Percentiles rank a stretch among this genome's conserved stretches.
phyloP scores from a whole-genome alignment of 2,329 filamentous ascomycete genomes.

The Alternaria viburni region DNA sequence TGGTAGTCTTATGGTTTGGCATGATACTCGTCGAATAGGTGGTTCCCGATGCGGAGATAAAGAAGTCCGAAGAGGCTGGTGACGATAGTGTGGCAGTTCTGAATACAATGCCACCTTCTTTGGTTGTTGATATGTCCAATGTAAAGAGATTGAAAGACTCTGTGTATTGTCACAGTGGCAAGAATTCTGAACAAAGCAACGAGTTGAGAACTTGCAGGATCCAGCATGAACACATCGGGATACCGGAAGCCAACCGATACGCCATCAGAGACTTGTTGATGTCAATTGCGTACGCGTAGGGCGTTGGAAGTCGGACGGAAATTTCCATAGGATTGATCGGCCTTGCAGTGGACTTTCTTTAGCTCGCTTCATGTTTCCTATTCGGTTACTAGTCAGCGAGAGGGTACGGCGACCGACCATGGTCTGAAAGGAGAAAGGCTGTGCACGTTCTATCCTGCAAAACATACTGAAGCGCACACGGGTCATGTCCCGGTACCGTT shows the following conservation, averaged over 20 bases:
- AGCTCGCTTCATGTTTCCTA: not conserved
- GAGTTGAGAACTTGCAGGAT: not conserved
- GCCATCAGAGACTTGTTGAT: not conserved
- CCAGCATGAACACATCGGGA: not conserved
- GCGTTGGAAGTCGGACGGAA: not conserved
- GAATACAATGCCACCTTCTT: not conserved
- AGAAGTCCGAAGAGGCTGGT: not conserved
- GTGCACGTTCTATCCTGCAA: not conserved
- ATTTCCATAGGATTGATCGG: not conserved
- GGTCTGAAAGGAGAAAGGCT: not conserved
- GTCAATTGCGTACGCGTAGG: not conserved
- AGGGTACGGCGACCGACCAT: not conserved
- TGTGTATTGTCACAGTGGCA: not conserved
- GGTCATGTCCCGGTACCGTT: not conserved
- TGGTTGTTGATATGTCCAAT: not conserved
- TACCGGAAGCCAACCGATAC: not conserved
- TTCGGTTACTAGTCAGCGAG: not conserved
- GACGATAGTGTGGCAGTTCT: not conserved
- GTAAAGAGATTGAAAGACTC: not conserved
- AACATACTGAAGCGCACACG: not conserved
- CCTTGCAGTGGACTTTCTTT: not conserved
- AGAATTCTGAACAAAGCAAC: not conserved
- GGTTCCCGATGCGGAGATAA: not conserved
- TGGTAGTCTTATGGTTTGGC: not conserved
- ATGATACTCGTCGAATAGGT: not conserved